phyloP scores from a whole-genome alignment of 2,329 filamentous ascomycete genomes.

The Colletotrichum navitas region DNA sequence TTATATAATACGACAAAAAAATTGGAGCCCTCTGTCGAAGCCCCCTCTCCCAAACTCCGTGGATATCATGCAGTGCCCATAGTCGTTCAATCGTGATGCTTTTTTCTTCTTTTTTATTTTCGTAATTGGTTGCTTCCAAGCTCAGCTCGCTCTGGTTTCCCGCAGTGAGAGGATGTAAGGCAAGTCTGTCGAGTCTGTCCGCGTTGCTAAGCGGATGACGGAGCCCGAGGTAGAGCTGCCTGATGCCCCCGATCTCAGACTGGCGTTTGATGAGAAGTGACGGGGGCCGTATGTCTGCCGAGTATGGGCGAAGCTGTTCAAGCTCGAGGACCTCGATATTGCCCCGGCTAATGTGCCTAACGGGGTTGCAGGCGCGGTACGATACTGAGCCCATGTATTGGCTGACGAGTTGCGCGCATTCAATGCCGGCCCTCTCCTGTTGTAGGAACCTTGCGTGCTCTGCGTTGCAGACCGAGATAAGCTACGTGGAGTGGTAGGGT shows the following conservation, averaged over 20 bases:
- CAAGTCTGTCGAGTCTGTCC: conserved; percentile 50
- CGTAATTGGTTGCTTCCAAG: neutral
- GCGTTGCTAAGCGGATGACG: conserved; percentile 63
- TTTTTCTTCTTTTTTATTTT: neutral
- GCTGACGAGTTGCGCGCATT: conserved; percentile 57
- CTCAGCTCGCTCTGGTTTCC: conserved; percentile 39
- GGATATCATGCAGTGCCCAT: conserved; percentile 38
- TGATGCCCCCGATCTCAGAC: conserved; percentile 54
- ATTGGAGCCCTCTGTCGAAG: neutral
- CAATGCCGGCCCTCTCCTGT: conserved; percentile 44
- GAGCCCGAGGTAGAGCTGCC: conserved; percentile 53
- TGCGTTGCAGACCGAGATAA: conserved; percentile 47
- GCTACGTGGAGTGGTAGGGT: conserved; percentile 56
- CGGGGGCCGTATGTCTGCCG: conserved; percentile 56
- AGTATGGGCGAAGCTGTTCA: conserved; percentile 58
- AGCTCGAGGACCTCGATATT: conserved; percentile 54
- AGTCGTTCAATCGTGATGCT: conserved; percentile 38
- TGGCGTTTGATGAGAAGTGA: conserved; percentile 54
- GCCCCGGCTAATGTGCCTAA: conserved; percentile 56
- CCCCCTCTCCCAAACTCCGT: conserved; percentile 28
- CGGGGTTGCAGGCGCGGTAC: conserved; percentile 67
- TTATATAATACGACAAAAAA: conserved; percentile 32
- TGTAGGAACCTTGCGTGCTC: conserved; percentile 50
- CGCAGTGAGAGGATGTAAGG: conserved; percentile 51
- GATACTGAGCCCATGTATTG: conserved; percentile 59